These are phyloP conservation scores for Aspergillus calidoustus DNA, from an alignment of 2,329 filamentous ascomycete genomes.

Conservation along the genomic window DNA sequence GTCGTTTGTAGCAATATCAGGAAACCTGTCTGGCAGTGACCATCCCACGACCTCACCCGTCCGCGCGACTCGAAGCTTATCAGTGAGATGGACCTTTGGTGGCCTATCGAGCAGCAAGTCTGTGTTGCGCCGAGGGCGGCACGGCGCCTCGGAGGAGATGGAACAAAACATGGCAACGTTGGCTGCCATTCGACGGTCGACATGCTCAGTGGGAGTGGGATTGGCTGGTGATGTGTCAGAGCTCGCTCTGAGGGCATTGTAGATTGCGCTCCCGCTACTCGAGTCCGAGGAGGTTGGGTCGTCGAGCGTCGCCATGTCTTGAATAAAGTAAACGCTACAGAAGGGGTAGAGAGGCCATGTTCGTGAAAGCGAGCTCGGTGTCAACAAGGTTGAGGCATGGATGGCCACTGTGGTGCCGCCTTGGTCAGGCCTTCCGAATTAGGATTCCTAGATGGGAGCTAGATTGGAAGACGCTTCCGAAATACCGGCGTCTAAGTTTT, in stretches of 20 bases:
- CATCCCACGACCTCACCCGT: background rate
- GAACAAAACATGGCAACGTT: conserved; percentile 37
- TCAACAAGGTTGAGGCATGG: background rate
- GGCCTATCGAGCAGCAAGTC: background rate
- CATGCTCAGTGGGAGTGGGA: conserved; percentile 16
- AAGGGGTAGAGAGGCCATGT: background rate
- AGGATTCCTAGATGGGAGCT: too few relatives aligned
- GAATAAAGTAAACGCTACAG: background rate
- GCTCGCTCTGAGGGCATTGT: conserved; percentile 40
- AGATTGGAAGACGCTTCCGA: too few relatives aligned
- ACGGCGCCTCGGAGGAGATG: conserved; percentile 17
- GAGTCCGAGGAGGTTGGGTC: conserved; percentile 24
- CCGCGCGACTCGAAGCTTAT: background rate
- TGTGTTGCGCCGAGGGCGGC: background rate
- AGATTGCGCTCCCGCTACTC: conserved; percentile 45
- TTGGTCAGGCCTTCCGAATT: background rate
- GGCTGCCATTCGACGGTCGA: conserved; percentile 30
- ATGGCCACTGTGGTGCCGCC: background rate
- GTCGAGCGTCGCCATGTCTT: background rate
- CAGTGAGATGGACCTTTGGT: background rate
- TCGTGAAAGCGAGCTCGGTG: background rate
- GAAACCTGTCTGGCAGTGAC: background rate
- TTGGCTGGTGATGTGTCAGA: conserved; percentile 19
- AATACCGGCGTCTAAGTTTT: too few relatives aligned
- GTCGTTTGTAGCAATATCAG: conserved; percentile 4